Base-by-base conservation (phyloP, 768 basidiomycete genomes). In the Mycena alexandri region DNA sequence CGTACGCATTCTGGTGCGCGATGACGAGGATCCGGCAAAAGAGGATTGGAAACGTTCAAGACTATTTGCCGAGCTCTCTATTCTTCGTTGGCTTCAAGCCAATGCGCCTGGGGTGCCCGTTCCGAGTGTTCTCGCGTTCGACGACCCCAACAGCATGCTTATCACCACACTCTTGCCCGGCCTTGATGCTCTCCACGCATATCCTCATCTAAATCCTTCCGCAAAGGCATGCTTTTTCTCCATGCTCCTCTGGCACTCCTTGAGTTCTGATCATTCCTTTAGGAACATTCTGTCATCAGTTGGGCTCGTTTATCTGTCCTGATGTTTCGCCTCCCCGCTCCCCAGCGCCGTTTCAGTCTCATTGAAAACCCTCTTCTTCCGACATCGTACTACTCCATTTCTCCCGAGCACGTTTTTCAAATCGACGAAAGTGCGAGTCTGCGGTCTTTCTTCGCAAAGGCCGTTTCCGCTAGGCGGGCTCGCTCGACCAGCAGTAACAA, bases 81-180 rank as follows among this genome's bases (percentile, higher is more conserved):
- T 63, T 50, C 62, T 63, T 47, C 46, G 36, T 19, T 63, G 62
- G 62, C 54, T 63, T 33, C 36, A 19, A 56, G n/a, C 36, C 54
- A 63, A 63, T 21, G 54, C 54, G 19, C 10, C 62, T 29, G 16
- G 10, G 6, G 17, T 63, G 1, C 62, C 62, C 19, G 62, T 63
- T 55, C 62, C 54, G 5, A 33, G 46, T 8, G 24, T 63, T 43
- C 62, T 56, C 38, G 62, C 46, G 36, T 56, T 63, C 54, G 54
- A 63, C 62, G 54, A 43, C 4, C 21, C 16, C 46, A 63, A 50
- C 8, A 16, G 16, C 46, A 16, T 56, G 34, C 46, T 63, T 24
- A 22, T 63, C 54, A 63, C 62, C 4, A 56, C 54, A 14, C 17
- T 56, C 5, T 36, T 63, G 33, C 46, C 53, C 25, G 54, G 62